A percentile compares a stretch with the other conserved stretches of the same genome.
phyloP scores from a whole-genome alignment of 306 rosid species.

The Senna siamea region DNA sequence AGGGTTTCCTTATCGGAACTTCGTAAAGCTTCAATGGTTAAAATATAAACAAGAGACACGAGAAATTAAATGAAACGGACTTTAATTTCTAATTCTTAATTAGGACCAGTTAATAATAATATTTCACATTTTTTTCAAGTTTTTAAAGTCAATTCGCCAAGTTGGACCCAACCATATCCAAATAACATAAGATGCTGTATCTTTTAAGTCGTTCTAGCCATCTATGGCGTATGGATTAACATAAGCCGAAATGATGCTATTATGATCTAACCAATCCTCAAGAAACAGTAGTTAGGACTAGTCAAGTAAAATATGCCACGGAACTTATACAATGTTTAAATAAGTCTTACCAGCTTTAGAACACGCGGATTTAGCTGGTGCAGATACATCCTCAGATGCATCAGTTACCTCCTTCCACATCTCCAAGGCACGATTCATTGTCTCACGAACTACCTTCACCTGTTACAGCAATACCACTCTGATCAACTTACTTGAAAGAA shows the following conservation, averaged over 20 bases:
- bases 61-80: neutral
- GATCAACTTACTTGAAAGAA: neutral
- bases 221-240: constrained; percentile 17
- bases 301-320: constrained; percentile 11
- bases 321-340: neutral
- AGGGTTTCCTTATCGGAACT: constrained; percentile 25
- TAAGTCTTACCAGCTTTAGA: constrained; percentile 58
- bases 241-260: neutral
- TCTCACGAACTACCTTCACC: constrained; percentile 93
- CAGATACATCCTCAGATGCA: constrained; percentile 46
- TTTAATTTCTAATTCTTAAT: neutral
- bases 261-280: neutral
- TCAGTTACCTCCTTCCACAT: constrained; percentile 71
- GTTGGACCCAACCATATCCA: constrained; percentile 18
- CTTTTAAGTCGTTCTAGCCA: neutral
- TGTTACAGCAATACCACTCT: constrained; percentile 39
- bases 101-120: neutral
- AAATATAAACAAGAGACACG: constrained; percentile 11
- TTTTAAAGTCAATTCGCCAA: constrained; percentile 16
- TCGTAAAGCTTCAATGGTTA: neutral
- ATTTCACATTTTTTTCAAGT: constrained; percentile 9
- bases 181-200: neutral
- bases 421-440: constrained; percentile 81
- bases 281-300: constrained; percentile 15
- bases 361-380: constrained; percentile 54